Evolutionary conservation across 192 early-diverging fungal species (phyloP).

Genomic region (Thoreauomyces humboldtii): DNA sequence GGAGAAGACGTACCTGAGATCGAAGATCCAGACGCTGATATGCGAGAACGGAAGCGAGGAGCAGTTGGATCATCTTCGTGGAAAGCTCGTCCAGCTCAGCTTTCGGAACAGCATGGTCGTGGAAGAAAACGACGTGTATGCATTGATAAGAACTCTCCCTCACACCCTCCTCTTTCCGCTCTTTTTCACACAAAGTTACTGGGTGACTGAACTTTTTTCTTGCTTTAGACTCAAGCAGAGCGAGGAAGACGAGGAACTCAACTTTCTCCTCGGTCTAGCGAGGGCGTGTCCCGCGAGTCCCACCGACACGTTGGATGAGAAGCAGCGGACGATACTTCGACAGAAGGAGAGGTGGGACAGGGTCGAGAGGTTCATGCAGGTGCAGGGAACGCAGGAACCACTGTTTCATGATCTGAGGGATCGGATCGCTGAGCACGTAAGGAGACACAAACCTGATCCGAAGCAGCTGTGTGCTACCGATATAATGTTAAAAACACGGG

Average conservation of each 20-base stretch:
- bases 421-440: conserved; percentile 1
- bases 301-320: background rate
- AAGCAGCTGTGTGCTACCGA: no score
- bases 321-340: conserved; percentile 2
- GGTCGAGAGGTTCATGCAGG: background rate
- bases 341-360: conserved; percentile 24
- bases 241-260: background rate
- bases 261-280: background rate
- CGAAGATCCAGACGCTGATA: conserved; percentile 11
- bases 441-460: background rate
- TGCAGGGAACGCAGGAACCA: background rate
- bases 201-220: background rate
- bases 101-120: conserved; percentile 18
- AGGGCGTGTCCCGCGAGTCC: background rate
- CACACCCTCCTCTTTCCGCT: no score
- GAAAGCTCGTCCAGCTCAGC: conserved; percentile 2
- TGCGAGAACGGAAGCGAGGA: conserved; percentile 22
- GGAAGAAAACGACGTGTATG: conserved; percentile 22
- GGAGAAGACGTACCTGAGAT: conserved; percentile 9
- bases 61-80: conserved; percentile 8
- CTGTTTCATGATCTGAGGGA: background rate
- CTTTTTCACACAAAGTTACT: no score
- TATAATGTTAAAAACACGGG: no score
- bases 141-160: no score
- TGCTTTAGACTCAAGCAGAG: background rate